Evolutionary conservation across 2,329 filamentous ascomycete species (phyloP), one percentile per base, ranked within the genome.

Genomic region (Hypoxylon sp.): DNA sequence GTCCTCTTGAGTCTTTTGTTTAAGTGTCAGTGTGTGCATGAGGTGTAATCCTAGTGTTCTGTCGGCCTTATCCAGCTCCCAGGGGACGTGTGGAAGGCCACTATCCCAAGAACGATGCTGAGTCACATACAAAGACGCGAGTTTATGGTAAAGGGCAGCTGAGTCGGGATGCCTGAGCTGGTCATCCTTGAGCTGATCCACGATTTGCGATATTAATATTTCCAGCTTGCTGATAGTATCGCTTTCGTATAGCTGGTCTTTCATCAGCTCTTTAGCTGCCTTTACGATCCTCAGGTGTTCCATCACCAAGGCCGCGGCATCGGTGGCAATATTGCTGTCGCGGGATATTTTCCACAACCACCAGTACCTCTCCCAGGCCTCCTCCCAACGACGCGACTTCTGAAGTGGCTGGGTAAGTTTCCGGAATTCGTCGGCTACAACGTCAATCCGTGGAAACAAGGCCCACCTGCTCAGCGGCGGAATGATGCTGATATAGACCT

Each of bases 401-500:
- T 71, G 64, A 17, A 67, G 30, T 57, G 2, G 49, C 44, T 49
- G 50, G 4, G 68, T 58, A 8, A 63, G 55, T 50, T 69, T 5
- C 10, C 52, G 52, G 10, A 67, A 53, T 59, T 53, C 59, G 10
- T 65, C 32, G 15, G 65, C n/a, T 24, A 70, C 61, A 0, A 15
- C 28, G 43, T 65, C 51, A 17, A 53, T 8, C 26, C 26, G 37
- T 8, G 69, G 65, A 19, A 71, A 65, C 30, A 51, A 67, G 4
- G 62, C 15, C 13, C 56, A 22, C 10, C 15, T 30, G 32, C 70
- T 71, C 4, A 76, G 61, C 0, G 73, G 70, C 28, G 74, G 72
- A 30, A 76, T 70, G 24, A 75, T 73, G 57, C 68, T 65, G 54
- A 72, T 59, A 44, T 72, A 75, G 13, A 72, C 59, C 19, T 76